Percentiles rank a stretch among this genome's conserved stretches.
These are phyloP conservation scores for Neolentinus lepideus DNA, from an alignment of 1,284 basidiomycete species.

Conservation along the genomic window DNA sequence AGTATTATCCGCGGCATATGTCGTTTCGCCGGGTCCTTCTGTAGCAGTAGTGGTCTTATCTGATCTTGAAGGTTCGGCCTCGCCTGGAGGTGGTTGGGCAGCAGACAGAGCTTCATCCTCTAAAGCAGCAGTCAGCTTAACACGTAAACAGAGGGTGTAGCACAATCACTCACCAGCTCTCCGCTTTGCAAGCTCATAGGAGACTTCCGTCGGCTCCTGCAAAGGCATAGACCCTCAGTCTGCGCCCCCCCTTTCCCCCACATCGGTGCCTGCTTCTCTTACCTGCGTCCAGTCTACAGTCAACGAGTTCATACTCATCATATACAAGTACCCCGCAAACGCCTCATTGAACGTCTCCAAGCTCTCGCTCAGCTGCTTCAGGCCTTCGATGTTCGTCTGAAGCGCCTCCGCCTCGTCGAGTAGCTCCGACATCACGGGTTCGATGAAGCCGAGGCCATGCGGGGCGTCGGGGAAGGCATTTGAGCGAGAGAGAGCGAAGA, in stretches of 20 bases:
- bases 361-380: constrained; percentile 68
- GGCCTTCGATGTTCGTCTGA: constrained; percentile 66
- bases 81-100: constrained; percentile 18
- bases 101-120: constrained; percentile 26
- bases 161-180: constrained; percentile 44
- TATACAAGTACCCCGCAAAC: constrained; percentile 88
- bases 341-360: constrained; percentile 87
- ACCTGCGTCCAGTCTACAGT: constrained; percentile 91
- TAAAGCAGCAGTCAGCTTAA: constrained; percentile 8
- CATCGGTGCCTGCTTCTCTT: constrained; percentile 15
- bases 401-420: constrained; percentile 82
- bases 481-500: constrained; percentile 77
- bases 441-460: constrained; percentile 81
- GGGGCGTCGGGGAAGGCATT: constrained; percentile 64
- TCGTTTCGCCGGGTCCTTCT: constrained; percentile 20
- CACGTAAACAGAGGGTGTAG: neutral
- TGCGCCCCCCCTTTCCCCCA: constrained; percentile 16
- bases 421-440: constrained; percentile 79
- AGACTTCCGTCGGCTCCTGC: constrained; percentile 59
- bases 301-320: constrained; percentile 91
- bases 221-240: constrained; percentile 10
- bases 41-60: constrained; percentile 30
- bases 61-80: constrained; percentile 25
- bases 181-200: constrained; percentile 48
- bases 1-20: constrained; percentile 29